Evolutionary conservation across 148 eudicot species (phyloP), one percentile per base, ranked within the genome.

Genomic region (Vaccinium darrowii): DNA sequence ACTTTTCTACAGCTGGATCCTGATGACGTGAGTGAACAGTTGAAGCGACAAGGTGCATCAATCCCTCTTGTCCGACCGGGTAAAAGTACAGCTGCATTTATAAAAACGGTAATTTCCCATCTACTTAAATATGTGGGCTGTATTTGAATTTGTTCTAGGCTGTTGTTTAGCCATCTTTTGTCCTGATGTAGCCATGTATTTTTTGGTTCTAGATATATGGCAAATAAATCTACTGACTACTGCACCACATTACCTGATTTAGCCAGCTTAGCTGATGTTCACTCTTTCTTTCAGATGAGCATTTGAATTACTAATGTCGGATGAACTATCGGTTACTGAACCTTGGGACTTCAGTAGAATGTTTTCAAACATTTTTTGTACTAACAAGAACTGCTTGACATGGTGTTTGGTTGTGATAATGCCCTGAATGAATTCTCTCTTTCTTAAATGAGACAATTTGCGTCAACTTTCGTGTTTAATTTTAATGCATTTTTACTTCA

Each of bases 11-110:
- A 97, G 89, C 82, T 97, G 91, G 99, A 97, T 84, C 99, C 98
- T 83, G 98, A 97, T 88, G 99, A 97, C 81, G 96, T 97, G 60
- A 97, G 99, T 72, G 99, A 97, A 79, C 99, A 95, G 84, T 84
- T 97, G 87, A 97, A 97, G 91, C 97, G 98, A 71, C 99, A 97
- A 91, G 99, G 98, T 77, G 99, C 99, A 50, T 97, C 99, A 9
- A 94, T 95, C 86, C 99, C 99, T 69, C 98, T 97, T 76, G 98
- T 97, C 36, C 96, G 98, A 15, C 99, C 99, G n/a, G 99, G 99
- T 81, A 91, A 89, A 87, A 95, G 96, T 83, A 95, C 99, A 8
- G 98, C 99, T 74, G 81, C 88, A 56, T 97, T 87, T 78, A 95
- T 97, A 21, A 95, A 92, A 87, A 95, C 96, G 92, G 99, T 96